Evolutionary conservation across 2,329 filamentous ascomycete species (phyloP), one percentile per base, ranked within the genome.

Genomic region (Calonectria pauciramosa): DNA sequence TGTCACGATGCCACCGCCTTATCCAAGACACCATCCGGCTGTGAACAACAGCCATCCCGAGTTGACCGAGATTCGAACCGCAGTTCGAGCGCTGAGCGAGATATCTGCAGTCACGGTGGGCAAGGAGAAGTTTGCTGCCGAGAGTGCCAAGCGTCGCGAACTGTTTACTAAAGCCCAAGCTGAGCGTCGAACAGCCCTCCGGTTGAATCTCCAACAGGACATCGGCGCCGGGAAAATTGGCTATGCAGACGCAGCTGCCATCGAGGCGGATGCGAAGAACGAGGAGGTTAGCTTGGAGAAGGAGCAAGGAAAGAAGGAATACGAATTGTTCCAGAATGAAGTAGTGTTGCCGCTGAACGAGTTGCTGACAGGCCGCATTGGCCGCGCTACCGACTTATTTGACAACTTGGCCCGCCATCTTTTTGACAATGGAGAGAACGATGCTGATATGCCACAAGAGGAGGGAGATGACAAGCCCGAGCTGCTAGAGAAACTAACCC

Each of bases 31-130:
- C 82, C 94, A 99, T 80, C 97, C 97, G 11, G 97, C 97, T 0
- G 95, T 99, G 20, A 98, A 98, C 84, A 99, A 99, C 82, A 97
- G 92, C 79, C 97, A 99, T 82, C 97, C 97, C 0, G 94, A 97
- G 77, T 90, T 99, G n/a, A 90, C 93, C 0, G 90, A 92, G 1
- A 96, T 95, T 60, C 93, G 97, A 65, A 92, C 89, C 4, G 90
- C 92, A 0, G 94, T 98, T 26, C 92, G 96, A 18, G 89, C 90
- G 1, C 86, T 98, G 51, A 94, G 93, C 68, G 93, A 97, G 79
- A 86, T 98, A 65, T 89, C 90, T 20, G 94, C 97, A 80, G 87
- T 96, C 7, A 90, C 93, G 72, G 89, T 88, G 0, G 93, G 93
- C 1, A 95, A 96, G 81, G 89, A 92, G 84, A 90, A 82, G 75